Conservation (phyloP, 2,329 filamentous ascomycete genomes). For the Didymellaceae sp. region DNA sequence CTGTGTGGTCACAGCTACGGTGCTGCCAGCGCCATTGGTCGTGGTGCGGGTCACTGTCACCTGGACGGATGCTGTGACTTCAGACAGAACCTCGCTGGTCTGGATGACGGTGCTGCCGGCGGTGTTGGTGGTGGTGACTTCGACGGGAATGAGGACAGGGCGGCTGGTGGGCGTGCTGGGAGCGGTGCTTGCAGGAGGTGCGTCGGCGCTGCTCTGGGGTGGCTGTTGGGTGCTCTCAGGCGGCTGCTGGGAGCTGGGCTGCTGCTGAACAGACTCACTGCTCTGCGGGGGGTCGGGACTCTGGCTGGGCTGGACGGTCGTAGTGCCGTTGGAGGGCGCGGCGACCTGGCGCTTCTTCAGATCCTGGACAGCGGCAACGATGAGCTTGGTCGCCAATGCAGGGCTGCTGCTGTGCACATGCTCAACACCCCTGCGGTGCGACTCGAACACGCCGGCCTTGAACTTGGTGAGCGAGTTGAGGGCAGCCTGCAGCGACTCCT, state of each 20-base stretch:
- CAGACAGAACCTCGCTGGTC: conserved; percentile 51
- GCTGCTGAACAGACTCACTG: conserved; percentile 12
- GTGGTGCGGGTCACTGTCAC: conserved; percentile 43
- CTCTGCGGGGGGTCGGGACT: conserved; percentile 17
- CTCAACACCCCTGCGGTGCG: conserved; percentile 68
- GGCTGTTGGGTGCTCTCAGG: conserved; percentile 8
- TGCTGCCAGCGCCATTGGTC: conserved; percentile 50
- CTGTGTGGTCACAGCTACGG: conserved; percentile 40
- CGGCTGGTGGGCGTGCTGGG: conserved; percentile 20
- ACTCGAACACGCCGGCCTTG: conserved; percentile 71
- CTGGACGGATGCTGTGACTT: conserved; percentile 49
- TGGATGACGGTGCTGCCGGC: conserved; percentile 44
- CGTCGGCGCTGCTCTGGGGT: conserved; percentile 3
- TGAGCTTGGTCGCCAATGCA: conserved; percentile 66
- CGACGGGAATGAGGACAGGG: conserved; percentile 47
- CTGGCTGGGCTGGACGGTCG: conserved; percentile 12
- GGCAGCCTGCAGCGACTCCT: conserved; percentile 68
- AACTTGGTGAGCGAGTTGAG: conserved; percentile 70
- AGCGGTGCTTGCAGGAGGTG: conserved; percentile 12
- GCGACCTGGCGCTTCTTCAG: conserved; percentile 51
- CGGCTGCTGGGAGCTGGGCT: conserved; percentile 1
- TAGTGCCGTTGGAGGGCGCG: conserved; percentile 35
- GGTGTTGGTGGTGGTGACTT: conserved; percentile 48
- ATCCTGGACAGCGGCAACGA: conserved; percentile 66
- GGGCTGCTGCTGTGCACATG: conserved; percentile 67